Base-by-base conservation (phyloP, 2,329 filamentous ascomycete species). In the Pseudocercospora pini-densiflorae region DNA sequence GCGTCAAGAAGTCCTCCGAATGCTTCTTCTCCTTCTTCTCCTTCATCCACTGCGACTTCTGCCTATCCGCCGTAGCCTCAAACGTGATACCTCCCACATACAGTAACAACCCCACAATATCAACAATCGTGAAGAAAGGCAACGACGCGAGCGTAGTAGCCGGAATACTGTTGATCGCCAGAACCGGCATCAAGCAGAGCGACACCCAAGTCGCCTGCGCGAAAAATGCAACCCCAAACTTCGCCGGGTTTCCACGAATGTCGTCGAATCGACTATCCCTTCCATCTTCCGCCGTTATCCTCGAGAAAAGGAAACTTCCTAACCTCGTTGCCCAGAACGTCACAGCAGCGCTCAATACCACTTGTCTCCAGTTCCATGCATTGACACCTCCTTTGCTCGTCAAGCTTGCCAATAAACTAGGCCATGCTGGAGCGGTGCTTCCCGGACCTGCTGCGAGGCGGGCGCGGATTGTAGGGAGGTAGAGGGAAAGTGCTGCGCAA, bases 171-270 rank as follows among this genome's bases (percentile, higher is more conserved):
- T 91, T 91, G 62, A 91, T 74, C 2, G 88, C 85, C 5, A 91
- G 79, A 8, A 92, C 84, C 10, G 90, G 89, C 71, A 90, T 81
- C 4, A 90, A 81, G 75, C 87, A 89, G n/a, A 91, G 80, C 1
- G 87, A 87, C 1, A 91, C 87, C 89, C 89, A 92, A 0, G 85
- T 83, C 6, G 89, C 89, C 77, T 92, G 89, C 3, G 85, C 86
- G 71, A 85, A 79, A 77, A 87, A 88, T 5, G 85, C 85, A 53
- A 77, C 83, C 53, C 82, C 73, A 80, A 88, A 88, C 71, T 84
- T 86, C 1, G 82, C 76, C 0, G 85, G 82, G 0, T 81, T 83
- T 29, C 74, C 78, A 65, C 85, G 84, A 75, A 87, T 87, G 14
- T 76, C 74, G 72, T 87, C 84, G 77, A 88, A 87, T 67, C 86